Base-by-base conservation (phyloP, 1,284 basidiomycete genomes). In the Polyporus tsugae region DNA sequence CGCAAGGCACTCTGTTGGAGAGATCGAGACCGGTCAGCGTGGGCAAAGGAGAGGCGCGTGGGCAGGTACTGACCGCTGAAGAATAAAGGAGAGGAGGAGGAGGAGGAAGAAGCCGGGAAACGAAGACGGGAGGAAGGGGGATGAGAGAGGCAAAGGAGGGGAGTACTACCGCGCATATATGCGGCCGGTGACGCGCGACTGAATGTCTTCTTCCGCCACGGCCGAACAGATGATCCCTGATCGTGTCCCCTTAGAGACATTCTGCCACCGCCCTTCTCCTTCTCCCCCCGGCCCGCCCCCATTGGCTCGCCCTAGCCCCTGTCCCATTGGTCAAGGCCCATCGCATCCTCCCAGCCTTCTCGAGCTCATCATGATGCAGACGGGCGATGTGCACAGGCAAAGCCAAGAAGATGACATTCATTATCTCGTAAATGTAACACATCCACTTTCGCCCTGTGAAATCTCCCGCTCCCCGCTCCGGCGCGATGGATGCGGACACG, bases 41-140 rank as follows among this genome's bases (percentile, higher is more conserved):
- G 39, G 57, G 38, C 70, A 72, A 73, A 74, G 79, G 76, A 63
- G 52, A 13, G 35, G 62, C 60, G 63, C 53, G 15, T 55, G 39
- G n/a, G 46, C 29, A 38, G 3, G 46, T 63, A 79, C 80, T 70
- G 71, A 85, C 85, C 82, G 78, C 80, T 79, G 77, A 80, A 78
- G 74, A 75, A 81, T 49, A 81, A 79, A 80, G 81, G 77, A 78
- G 80, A 76, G 81, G 82, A 80, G 77, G 80, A 76, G 81, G 82
- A 80, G 77, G 75, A 75, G 80, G 67, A 76, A 74, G 71, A 73
- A 71, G 74, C 70, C 73, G 69, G 75, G 75, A 77, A 73, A 77
- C 74, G 77, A 78, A 76, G 75, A 78, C 78, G 76, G 76, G 78
- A 76, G 75, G 77, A 75, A 70, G 70, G 73, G 73, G 72, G 69